Evolutionary conservation across 371 early-diverging fungal species (phyloP).

Genomic region (Mortierella sp.): DNA sequence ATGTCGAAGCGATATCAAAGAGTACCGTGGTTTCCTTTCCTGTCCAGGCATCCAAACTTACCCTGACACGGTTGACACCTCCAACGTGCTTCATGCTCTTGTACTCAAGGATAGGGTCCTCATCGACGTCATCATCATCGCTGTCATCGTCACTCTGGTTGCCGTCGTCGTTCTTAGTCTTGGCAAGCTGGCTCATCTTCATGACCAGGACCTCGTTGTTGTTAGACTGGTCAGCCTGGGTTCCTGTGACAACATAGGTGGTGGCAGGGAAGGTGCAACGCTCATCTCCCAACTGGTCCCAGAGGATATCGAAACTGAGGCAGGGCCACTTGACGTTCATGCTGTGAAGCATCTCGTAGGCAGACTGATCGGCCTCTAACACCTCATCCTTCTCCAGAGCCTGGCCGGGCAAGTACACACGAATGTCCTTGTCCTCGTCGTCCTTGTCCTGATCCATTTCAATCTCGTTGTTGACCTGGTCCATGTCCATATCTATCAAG

Average conservation of each 20-base stretch:
- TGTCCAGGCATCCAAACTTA: conserved; percentile 28
- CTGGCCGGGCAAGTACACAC: conserved; percentile 95
- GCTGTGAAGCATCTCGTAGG: conserved; percentile 96
- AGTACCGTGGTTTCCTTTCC: neutral
- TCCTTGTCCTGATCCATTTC: conserved; percentile 69
- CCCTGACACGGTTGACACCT: conserved; percentile 94
- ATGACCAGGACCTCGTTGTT: conserved; percentile 94
- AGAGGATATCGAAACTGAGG: conserved; percentile 93
- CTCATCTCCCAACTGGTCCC: conserved; percentile 86
- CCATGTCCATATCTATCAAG: conserved; percentile 39
- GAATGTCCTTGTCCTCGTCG: conserved; percentile 66
- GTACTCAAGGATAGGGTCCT: conserved; percentile 93
- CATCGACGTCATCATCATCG: conserved; percentile 88
- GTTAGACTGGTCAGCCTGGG: conserved; percentile 87
- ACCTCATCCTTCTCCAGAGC: conserved; percentile 90
- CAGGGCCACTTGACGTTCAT: conserved; percentile 97
- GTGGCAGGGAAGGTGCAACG: conserved; percentile 93
- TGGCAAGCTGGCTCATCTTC: conserved; percentile 93
- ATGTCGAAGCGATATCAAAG: neutral
- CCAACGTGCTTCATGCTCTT: conserved; percentile 88
- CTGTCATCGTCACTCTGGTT: conserved; percentile 78
- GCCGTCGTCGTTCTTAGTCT: conserved; percentile 90
- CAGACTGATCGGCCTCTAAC: conserved; percentile 93
- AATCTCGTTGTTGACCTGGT: conserved; percentile 35
- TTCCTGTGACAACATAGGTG: conserved; percentile 94